Base-by-base conservation (phyloP, 805 yeast species). In the Zygotorulaspora sp. region DNA sequence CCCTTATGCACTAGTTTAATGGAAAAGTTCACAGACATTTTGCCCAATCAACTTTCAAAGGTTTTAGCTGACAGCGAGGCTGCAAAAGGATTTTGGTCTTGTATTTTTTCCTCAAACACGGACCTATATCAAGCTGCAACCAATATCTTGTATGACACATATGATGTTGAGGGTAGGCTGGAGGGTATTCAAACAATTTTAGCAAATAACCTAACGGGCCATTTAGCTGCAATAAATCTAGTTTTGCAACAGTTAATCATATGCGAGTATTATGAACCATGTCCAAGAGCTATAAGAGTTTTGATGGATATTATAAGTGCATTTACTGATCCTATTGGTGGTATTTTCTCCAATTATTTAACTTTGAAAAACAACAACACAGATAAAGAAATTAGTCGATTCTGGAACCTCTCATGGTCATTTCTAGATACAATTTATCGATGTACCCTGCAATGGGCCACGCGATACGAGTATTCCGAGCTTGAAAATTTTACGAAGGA, bases 401-500 rank as follows among this genome's bases (percentile, higher is more conserved):
- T 77, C 79, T 92, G 97, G 97, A 64, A 63, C 9, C 47, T 62
- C 5, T 70, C 79, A 26, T 90, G 98, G 97, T 52, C 53, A 10
- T 82, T 86, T 44, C 61, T 90, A 40, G 74, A 75, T 30, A 71
- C 79, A 68, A 74, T 86, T 2, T 85, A 83, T 48, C 66, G 68
- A 28, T 72, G 75, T 38, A 85, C 94, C 1, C 63, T 83, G 10
- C 58, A 58, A 3, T 90, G 98, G 98, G 87, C 96, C 0, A 61
- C 70, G 2, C 61, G 65, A 24, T 80, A 78, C 49, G 74, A 74
- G 19, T 66, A 74, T 14, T 66, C 70, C 0, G 73, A 72, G 34
- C 66, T 86, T 49, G 73, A 80, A 29, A 95, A 88, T 40, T 89
- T 87, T 49, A 84, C 96, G 2, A 74, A 95, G 57, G 96, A 87